A percentile compares a stretch with the other conserved stretches of the same genome.
phyloP scores from a whole-genome alignment of 129 eudicot genomes.

The Flaveria sonorensis region DNA sequence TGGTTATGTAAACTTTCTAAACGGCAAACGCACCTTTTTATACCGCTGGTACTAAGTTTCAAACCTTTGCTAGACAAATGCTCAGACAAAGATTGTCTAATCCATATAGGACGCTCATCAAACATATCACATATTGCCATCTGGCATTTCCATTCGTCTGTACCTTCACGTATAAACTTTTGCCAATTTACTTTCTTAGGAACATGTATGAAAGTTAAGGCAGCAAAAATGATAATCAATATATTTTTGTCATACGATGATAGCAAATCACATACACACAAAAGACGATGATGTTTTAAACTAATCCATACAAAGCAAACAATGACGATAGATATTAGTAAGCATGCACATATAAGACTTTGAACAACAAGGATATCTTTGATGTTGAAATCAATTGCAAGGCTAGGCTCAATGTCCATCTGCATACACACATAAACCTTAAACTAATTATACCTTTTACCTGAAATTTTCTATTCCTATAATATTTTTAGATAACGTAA shows the following conservation, averaged over 20 bases:
- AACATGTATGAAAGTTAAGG: conserved; percentile 77
- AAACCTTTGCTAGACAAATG: conserved; percentile 61
- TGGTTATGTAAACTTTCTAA: background rate
- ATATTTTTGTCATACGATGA: background rate
- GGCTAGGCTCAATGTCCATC: conserved; percentile 82
- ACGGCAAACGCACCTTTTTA: conserved; percentile 54
- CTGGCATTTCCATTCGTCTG: conserved; percentile 75
- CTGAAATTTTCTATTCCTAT: background rate
- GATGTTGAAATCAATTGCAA: conserved; percentile 71
- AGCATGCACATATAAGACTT: background rate
- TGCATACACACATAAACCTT: conserved; percentile 37
- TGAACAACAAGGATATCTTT: conserved; percentile 65
- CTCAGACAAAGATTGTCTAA: conserved; percentile 58
- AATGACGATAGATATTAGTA: background rate
- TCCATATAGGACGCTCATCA: conserved; percentile 91
- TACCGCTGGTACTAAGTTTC: conserved; percentile 34
- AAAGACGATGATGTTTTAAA: background rate
- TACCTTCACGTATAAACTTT: conserved; percentile 51
- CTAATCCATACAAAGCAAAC: background rate
- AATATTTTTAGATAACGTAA: background rate
- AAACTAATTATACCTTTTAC: conserved; percentile 2
- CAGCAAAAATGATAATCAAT: conserved; percentile 15
- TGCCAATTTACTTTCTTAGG: conserved; percentile 88
- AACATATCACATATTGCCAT: conserved; percentile 72
- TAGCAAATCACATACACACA: background rate